Base-by-base conservation (phyloP, 192 early-diverging fungal genomes). In the Globomyces pollinis-pini region DNA sequence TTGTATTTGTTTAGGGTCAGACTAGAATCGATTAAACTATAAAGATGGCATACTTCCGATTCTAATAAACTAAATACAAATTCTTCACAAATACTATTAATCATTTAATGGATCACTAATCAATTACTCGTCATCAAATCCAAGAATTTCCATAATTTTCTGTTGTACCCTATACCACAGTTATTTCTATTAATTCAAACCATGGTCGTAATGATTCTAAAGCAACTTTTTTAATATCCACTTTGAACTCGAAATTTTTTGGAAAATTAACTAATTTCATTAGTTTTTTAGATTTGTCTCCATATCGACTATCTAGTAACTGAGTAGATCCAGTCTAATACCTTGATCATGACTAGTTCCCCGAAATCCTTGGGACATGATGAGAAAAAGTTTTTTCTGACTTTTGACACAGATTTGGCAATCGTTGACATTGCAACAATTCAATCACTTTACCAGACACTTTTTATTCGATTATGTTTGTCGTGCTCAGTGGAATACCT, bases 111-210 rank as follows among this genome's bases (percentile, higher is more conserved):
- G n/a, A n/a, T n/a, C n/a, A n/a, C n/a, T n/a, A n/a, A n/a, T n/a
- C n/a, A n/a, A n/a, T n/a, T n/a, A n/a, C n/a, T 99, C 96, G 64
- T 99, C 96, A 45, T 99, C 96, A 26, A 93, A 76, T 1, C 91
- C 91, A 28, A 99, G 76, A 5, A 91, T 61, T 26, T 87, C 73
- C 38, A 71, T 77, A 16, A 95, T 71, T 60, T 78, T 78, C 52
- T 70, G n/a, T n/a, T n/a, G n/a, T n/a, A n/a, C n/a, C n/a, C n/a
- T n/a, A n/a, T n/a, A n/a, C n/a, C n/a, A n/a, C n/a, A n/a, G n/a
- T n/a, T n/a, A n/a, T n/a, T n/a, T n/a, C n/a, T n/a, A n/a, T n/a
- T n/a, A n/a, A 70, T 0, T 81, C 71, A 38, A 99, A 86, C 96
- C 96, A 99, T 1, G 86, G 89, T 65, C 84, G 86, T 16, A 99